Percentiles rank a stretch among this genome's conserved stretches.
These are phyloP conservation scores for Fusarium graminum DNA, from an alignment of 2,329 filamentous ascomycete genomes.

Conservation along the genomic window DNA sequence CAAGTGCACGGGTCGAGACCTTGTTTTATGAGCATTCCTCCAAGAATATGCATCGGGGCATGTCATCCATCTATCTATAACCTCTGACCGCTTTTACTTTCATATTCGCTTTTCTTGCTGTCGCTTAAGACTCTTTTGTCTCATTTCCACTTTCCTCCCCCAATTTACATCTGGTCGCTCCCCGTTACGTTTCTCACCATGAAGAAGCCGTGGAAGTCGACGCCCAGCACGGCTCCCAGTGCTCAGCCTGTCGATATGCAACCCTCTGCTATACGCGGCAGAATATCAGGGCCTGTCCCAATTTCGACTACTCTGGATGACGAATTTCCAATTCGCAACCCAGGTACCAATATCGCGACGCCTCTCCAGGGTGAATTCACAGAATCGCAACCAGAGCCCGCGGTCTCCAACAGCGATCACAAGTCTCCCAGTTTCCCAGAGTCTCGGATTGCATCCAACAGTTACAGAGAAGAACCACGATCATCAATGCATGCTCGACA, in stretches of 20 bases:
- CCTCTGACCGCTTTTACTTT: slow-evolving; percentile 32
- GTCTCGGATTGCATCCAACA: slow-evolving; percentile 28
- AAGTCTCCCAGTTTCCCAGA: slow-evolving; percentile 38
- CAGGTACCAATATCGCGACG: slow-evolving; percentile 54
- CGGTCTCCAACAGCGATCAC: slow-evolving; percentile 22
- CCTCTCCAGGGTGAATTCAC: slow-evolving; percentile 48
- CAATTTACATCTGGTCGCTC: slow-evolving; percentile 9
- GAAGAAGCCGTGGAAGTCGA: slow-evolving; percentile 62
- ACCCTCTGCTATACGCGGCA: slow-evolving; percentile 66
- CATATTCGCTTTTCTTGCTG: slow-evolving; percentile 34
- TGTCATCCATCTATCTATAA: slow-evolving; percentile 21
- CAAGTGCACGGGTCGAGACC: slow-evolving; percentile 42
- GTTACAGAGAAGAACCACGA: slow-evolving; percentile 30
- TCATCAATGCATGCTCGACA: slow-evolving; percentile 22
- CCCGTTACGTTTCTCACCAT: slow-evolving; percentile 46
- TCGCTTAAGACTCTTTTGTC: slow-evolving; percentile 23
- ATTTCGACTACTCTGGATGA: slow-evolving; percentile 63
- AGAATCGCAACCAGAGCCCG: slow-evolving; percentile 38
- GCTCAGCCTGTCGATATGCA: slow-evolving; percentile 49
- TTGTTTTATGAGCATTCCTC: slow-evolving; percentile 39
- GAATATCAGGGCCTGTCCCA: slow-evolving; percentile 72
- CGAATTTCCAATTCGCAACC: slow-evolving; percentile 66
- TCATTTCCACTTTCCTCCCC: slow-evolving; percentile 11
- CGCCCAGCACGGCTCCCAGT: slow-evolving; percentile 52
- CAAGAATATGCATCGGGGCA: slow-evolving; percentile 44